These are phyloP conservation scores for Eugenia klotzschiana DNA, from an alignment of 441 rosid species.

Conservation along the genomic window DNA sequence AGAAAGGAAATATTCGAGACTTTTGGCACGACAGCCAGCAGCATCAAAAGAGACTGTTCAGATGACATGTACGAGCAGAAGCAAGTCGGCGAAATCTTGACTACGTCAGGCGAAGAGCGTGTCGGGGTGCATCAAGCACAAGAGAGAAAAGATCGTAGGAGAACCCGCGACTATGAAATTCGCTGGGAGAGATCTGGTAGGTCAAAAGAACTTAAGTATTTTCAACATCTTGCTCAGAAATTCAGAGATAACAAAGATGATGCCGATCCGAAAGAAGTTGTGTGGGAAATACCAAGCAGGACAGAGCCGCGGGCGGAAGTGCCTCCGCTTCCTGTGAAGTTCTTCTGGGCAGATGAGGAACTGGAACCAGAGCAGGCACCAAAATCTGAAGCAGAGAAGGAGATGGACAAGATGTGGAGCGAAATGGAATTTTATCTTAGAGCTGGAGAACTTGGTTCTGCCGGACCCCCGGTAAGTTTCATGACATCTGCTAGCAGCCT, in stretches of 20 bases:
- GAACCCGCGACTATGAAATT: neutral
- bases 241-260: neutral
- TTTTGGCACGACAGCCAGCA: neutral
- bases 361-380: conserved; percentile 9
- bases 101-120: neutral
- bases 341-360: conserved; percentile 26
- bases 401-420: conserved; percentile 34
- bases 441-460: conserved; percentile 9
- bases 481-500: neutral
- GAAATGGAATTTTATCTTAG: conserved; percentile 25
- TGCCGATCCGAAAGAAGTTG: neutral
- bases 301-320: neutral
- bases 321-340: conserved; percentile 16
- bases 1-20: neutral
- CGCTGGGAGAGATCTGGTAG: neutral
- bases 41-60: neutral
- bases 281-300: neutral
- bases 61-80: neutral
- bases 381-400: conserved; percentile 33
- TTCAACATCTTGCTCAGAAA: neutral
- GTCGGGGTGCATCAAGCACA: neutral
- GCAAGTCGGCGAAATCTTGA: neutral
- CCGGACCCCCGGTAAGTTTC: conserved; percentile 14
- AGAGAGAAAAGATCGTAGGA: neutral
- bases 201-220: neutral